These are phyloP conservation scores for Pholiota adiposa DNA, from an alignment of 1,284 basidiomycete genomes.

Conservation along the genomic window DNA sequence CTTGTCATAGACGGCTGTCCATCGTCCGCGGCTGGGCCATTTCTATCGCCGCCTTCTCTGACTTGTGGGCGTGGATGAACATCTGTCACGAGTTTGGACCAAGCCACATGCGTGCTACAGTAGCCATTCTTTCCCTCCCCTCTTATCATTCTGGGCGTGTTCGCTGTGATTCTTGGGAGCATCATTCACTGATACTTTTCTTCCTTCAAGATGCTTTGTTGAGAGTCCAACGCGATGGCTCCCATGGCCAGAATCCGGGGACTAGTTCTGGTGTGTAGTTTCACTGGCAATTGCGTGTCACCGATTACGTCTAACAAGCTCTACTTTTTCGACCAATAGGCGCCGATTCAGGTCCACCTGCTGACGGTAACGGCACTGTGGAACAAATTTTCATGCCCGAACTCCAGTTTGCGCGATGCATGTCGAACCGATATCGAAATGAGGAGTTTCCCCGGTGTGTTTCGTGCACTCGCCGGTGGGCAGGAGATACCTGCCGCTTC, in stretches of 20 bases:
- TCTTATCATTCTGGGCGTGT: neutral
- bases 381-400: slow-evolving; percentile 46
- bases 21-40: slow-evolving; percentile 22
- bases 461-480: slow-evolving; percentile 81
- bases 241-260: neutral
- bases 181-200: slow-evolving; percentile 2
- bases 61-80: neutral
- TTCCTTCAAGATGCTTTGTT: slow-evolving; percentile 15
- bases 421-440: slow-evolving; percentile 74
- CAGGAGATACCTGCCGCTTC: slow-evolving; percentile 81
- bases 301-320: neutral
- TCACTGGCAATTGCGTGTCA: neutral
- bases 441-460: slow-evolving; percentile 78
- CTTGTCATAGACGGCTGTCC: slow-evolving; percentile 10
- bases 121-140: neutral
- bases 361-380: neutral
- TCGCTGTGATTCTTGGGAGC: too few species aligned
- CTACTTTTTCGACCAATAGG: neutral
- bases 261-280: slow-evolving; percentile 3
- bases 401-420: slow-evolving; percentile 75
- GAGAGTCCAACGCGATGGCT: slow-evolving; percentile 15
- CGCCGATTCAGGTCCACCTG: neutral
- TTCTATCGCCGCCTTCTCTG: slow-evolving; percentile 11
- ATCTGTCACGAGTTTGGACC: neutral
- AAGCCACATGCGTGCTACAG: neutral